Base-by-base conservation (phyloP, 139 green algal species). In the Tetraselmis striata region DNA sequence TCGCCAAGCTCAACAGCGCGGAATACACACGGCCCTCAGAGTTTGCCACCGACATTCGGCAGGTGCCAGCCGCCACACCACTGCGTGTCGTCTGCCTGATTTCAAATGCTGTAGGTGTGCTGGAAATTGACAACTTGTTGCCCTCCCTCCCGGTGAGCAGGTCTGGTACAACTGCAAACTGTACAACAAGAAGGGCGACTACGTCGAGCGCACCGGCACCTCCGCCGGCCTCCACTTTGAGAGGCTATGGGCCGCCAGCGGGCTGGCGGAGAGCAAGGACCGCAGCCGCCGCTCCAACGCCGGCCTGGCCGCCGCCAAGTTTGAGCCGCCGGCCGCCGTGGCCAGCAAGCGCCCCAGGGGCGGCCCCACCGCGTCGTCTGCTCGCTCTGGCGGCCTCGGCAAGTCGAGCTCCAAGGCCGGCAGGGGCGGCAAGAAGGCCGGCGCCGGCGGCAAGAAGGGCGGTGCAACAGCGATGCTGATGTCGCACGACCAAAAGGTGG, bases 41-140 rank as follows among this genome's bases (percentile, higher is more conserved):
- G 82, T 92, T 93, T 77, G 28, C 80, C 0, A 90, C 87, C 31
- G 90, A 94, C 79, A 82, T 93, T 30, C 86, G 90, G 26, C 87
- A 88, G 25, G 77, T 45, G n/a, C 45, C 45, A 67, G 45, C 45
- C 45, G 11, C 45, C n/a, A n/a, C n/a, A n/a, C n/a, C n/a, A n/a
- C n/a, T n/a, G n/a, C n/a, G n/a, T n/a, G n/a, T n/a, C n/a, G n/a
- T n/a, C n/a, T n/a, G n/a, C n/a, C n/a, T n/a, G n/a, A n/a, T n/a
- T n/a, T n/a, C n/a, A n/a, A n/a, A n/a, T n/a, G n/a, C n/a, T n/a
- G n/a, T n/a, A n/a, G n/a, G n/a, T n/a, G n/a, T n/a, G n/a, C n/a
- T n/a, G n/a, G n/a, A n/a, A n/a, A n/a, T n/a, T n/a, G n/a, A n/a
- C n/a, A n/a, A n/a, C n/a, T n/a, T n/a, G n/a, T n/a, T n/a, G n/a